A percentile compares a stretch with the other conserved stretches of the same genome.
phyloP scores from a whole-genome alignment of 331 rosid species.

The Pyrus hybrid region DNA sequence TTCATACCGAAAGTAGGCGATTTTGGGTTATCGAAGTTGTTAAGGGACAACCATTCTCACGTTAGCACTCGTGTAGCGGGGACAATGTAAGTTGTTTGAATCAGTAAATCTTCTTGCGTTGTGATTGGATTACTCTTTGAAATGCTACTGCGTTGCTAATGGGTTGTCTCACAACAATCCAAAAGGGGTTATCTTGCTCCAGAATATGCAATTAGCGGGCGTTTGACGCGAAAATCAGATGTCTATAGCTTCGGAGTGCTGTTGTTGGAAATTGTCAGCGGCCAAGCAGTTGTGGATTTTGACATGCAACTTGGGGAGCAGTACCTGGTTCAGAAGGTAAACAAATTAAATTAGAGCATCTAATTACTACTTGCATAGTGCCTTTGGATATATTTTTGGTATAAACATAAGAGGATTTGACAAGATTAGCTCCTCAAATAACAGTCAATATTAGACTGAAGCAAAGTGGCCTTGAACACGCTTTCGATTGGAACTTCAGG shows the following conservation, averaged over 20 bases:
- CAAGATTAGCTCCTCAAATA: no score
- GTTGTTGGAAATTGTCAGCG: constrained; percentile 64
- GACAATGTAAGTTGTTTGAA: constrained; percentile 61
- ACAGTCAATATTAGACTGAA: no score
- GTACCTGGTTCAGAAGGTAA: constrained; percentile 85
- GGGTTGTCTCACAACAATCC: constrained; percentile 1
- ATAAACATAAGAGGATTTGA: no score
- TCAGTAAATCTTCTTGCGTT: background rate
- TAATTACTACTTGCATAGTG: background rate
- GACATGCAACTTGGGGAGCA: constrained; percentile 46
- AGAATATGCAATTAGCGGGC: constrained; percentile 82
- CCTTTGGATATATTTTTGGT: no score
- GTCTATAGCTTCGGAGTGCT: constrained; percentile 85
- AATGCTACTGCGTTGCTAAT: constrained; percentile 22
- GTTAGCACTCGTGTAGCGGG: constrained; percentile 90
- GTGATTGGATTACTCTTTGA: background rate
- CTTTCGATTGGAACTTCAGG: no score
- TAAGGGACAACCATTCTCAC: constrained; percentile 55
- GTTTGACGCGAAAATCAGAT: constrained; percentile 78
- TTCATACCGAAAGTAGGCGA: constrained; percentile 69
- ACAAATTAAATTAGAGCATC: background rate
- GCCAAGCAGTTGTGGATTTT: constrained; percentile 51
- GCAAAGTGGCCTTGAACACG: no score
- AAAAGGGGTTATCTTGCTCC: constrained; percentile 92
- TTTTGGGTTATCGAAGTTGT: constrained; percentile 69